phyloP scores from a whole-genome alignment of 805 yeast genomes.

The Kazachstania taianensis region DNA sequence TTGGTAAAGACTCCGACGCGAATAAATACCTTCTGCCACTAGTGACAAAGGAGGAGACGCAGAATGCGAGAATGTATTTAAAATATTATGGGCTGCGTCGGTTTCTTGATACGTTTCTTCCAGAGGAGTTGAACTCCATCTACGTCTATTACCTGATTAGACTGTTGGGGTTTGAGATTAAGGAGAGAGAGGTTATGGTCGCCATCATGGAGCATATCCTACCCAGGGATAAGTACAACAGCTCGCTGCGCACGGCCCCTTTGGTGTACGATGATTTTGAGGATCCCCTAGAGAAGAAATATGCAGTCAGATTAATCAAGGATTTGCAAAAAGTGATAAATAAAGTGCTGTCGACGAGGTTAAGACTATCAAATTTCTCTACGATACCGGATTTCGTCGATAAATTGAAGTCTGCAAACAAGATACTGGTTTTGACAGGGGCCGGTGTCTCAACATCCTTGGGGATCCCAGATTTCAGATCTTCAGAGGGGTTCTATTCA shows the following conservation, averaged over 20 bases:
- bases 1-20: conserved; percentile 19
- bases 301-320: conserved; percentile 38
- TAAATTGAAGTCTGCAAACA: conserved; percentile 44
- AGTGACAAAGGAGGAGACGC: conserved; percentile 35
- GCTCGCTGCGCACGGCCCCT: neutral
- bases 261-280: conserved; percentile 20
- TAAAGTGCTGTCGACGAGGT: conserved; percentile 47
- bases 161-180: conserved; percentile 50
- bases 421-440: conserved; percentile 71
- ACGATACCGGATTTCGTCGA: conserved; percentile 50
- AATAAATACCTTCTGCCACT: conserved; percentile 30
- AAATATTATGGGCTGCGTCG: conserved; percentile 48
- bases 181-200: conserved; percentile 29
- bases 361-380: conserved; percentile 42
- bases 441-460: conserved; percentile 87
- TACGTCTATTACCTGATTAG: conserved; percentile 49
- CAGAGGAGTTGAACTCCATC: conserved; percentile 47
- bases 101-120: conserved; percentile 54
- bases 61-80: conserved; percentile 42
- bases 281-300: conserved; percentile 35
- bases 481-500: conserved; percentile 76
- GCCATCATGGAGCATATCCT: conserved; percentile 16
- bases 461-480: conserved; percentile 89
- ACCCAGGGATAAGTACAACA: conserved; percentile 6
- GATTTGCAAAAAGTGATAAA: conserved; percentile 55